A percentile compares a stretch with the other conserved stretches of the same genome.
Evolutionary conservation across 192 early-diverging fungal genomes (phyloP).

Genomic region (Podila verticillata): DNA sequence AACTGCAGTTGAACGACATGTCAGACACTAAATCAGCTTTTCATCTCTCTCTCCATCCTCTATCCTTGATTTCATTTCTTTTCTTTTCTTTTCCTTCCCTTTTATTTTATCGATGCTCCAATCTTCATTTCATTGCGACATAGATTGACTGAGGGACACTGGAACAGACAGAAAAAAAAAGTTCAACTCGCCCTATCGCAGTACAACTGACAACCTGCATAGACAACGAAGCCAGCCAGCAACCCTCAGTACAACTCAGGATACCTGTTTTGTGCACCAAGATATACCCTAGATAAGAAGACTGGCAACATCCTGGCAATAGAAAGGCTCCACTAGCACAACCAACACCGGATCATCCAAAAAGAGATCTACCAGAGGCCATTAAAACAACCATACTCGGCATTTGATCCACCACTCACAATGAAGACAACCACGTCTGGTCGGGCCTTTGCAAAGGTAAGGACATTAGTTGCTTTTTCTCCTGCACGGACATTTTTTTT

Average conservation of each 20-base stretch:
- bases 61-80: neutral
- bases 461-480: neutral
- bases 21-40: too few species aligned
- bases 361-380: neutral
- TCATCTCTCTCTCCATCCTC: too few species aligned
- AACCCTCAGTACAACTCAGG: too few species aligned
- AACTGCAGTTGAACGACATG: too few species aligned
- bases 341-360: neutral
- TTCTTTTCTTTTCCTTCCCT: slow-evolving; percentile 2
- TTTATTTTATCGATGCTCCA: slow-evolving; percentile 2
- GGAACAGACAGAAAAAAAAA: too few species aligned
- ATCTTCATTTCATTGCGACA: neutral
- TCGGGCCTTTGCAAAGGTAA: slow-evolving; percentile 48
- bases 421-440: slow-evolving; percentile 45
- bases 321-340: too few species aligned
- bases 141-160: neutral
- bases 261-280: too few species aligned
- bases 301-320: too few species aligned
- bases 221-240: too few species aligned
- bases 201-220: too few species aligned
- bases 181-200: neutral
- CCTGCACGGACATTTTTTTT: too few species aligned
- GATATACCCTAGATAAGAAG: too few species aligned
- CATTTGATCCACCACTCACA: neutral
- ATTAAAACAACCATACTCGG: neutral